phyloP scores from a whole-genome alignment of 2,329 filamentous ascomycete genomes.

The Chaetothyriales sp. region DNA sequence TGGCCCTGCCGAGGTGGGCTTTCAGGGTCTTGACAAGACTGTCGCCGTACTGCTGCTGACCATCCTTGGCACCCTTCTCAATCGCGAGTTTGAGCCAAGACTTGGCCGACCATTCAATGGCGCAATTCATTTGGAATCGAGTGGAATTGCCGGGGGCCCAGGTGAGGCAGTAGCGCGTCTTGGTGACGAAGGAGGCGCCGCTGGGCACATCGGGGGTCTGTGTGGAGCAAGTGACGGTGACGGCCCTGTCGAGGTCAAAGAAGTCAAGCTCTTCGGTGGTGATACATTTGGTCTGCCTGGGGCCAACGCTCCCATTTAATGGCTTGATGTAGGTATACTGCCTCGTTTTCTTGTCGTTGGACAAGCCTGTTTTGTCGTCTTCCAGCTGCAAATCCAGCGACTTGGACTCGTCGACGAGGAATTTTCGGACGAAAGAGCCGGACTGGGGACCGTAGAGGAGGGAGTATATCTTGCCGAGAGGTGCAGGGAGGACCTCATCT shows the following conservation, averaged over 20 bases:
- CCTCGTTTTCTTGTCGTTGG: constrained; percentile 59
- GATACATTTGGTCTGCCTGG: constrained; percentile 87
- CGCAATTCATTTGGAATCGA: constrained; percentile 72
- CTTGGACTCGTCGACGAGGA: constrained; percentile 65
- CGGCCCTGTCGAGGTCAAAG: constrained; percentile 73
- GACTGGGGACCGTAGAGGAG: constrained; percentile 75
- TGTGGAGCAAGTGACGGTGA: constrained; percentile 69
- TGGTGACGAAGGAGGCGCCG: constrained; percentile 79
- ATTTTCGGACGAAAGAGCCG: constrained; percentile 69
- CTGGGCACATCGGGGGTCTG: constrained; percentile 91
- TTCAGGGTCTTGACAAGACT: constrained; percentile 65
- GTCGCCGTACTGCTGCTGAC: constrained; percentile 70
- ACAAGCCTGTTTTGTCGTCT: constrained; percentile 63
- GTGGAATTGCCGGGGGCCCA: constrained; percentile 85
- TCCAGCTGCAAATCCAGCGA: constrained; percentile 76
- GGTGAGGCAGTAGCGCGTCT: constrained; percentile 86
- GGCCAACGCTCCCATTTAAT: constrained; percentile 67
- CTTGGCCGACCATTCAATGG: constrained; percentile 92
- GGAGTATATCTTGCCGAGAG: constrained; percentile 80
- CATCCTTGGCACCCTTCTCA: constrained; percentile 87
- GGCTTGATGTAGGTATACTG: constrained; percentile 86
- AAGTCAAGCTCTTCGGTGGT: constrained; percentile 72
- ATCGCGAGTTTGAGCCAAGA: constrained; percentile 97
- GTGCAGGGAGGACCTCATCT: constrained; percentile 75
- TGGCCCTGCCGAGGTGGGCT: constrained; percentile 53